Evolutionary conservation across 441 rosid species (phyloP).

Genomic region (Hura crepitans): DNA sequence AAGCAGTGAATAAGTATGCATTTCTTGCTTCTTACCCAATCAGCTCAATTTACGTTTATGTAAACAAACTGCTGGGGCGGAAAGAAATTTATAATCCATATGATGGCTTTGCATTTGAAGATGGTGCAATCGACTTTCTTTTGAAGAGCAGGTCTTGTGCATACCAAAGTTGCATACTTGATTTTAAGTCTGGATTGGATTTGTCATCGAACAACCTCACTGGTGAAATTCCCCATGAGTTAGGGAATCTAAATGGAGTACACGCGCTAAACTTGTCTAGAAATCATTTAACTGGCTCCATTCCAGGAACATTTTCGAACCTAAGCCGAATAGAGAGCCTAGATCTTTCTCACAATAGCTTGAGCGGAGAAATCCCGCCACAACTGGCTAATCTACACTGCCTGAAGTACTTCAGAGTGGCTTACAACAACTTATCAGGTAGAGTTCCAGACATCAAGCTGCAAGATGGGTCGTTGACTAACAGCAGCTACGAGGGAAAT

Average conservation of each 20-base stretch:
- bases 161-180: conserved; percentile 3
- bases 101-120: background rate
- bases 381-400: background rate
- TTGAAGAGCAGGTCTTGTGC: background rate
- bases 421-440: conserved; percentile 23
- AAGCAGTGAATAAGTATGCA: background rate
- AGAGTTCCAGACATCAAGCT: conserved; percentile 10
- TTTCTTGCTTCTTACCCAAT: too few species aligned
- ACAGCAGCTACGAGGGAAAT: conserved; percentile 19
- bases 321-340: conserved; percentile 15
- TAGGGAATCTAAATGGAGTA: conserved; percentile 6
- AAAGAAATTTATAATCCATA: background rate
- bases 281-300: conserved; percentile 14
- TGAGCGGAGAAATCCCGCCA: conserved; percentile 17
- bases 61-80: background rate
- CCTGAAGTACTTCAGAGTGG: conserved; percentile 17
- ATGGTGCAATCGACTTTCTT: background rate
- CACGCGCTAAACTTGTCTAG: conserved; percentile 18
- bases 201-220: conserved; percentile 16
- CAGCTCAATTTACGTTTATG: background rate
- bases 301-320: conserved; percentile 6
- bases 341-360: conserved; percentile 21
- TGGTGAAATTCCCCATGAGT: conserved; percentile 1
- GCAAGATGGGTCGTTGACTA: conserved; percentile 4
- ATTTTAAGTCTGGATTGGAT: conserved; percentile 16